Base-by-base conservation (phyloP, 805 yeast species). In the Lipomyces kockii region DNA sequence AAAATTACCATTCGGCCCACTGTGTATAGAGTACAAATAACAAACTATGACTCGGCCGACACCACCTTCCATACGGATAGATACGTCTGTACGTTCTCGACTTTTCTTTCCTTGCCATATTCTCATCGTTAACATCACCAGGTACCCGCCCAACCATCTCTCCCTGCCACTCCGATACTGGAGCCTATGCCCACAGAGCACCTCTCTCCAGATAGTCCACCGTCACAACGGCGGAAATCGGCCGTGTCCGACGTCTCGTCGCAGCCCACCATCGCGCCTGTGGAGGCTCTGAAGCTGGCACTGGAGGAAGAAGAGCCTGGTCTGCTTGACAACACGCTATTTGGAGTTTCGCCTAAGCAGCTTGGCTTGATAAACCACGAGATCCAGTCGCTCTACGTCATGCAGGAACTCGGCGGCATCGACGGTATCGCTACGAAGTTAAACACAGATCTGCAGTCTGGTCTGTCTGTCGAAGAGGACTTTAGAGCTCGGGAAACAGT, bases 321-420 rank as follows among this genome's bases (percentile, higher is more conserved):
- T 17, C 22, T 61, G 5, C 60, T 68, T 8, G 65, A 63, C 35
- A 51, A 52, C 54, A 60, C 65, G 9, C 71, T 70, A 6, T 73
- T 70, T 67, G 66, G 62, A 7, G 54, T 73, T n/a, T 54, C 71
- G 34, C 74, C 75, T 9, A 53, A 46, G 35, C 75, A 73, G 54
- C 69, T 73, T 12, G 69, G 58, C 20, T 46, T 65, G 29, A 61
- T 68, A 39, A 65, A 69, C 46, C 76, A 81, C 55, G 71, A 78
- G 20, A 83, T 79, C 67, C 81, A 82, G 29, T 79, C 78, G 57
- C 76, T 80, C 4, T 75, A 72, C 54, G 75, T 80, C 32, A 69
- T 81, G 29, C 64, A 73, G 32, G 78, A 76, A 43, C 68, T 81
- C 62, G 83, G 83, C 37, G 83, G 83, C 9, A 70, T 77, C 20